phyloP scores from a whole-genome alignment of 2,329 filamentous ascomycete genomes.

The Pyrenophora teres region DNA sequence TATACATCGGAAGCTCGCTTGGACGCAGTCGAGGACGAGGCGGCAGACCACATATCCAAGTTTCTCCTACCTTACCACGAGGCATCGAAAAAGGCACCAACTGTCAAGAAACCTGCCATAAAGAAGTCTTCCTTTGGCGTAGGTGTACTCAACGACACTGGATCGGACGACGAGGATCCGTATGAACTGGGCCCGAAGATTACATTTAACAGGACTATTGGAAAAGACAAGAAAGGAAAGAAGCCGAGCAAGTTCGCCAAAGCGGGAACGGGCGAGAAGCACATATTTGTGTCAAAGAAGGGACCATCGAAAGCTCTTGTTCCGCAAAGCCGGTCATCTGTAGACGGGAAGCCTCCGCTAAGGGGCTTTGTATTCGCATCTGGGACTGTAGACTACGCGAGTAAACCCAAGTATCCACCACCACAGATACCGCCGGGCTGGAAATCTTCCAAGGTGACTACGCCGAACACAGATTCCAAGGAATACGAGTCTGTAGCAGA shows the following conservation, averaged over 20 bases:
- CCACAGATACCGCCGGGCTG: constrained; percentile 74
- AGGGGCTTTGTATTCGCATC: constrained; percentile 77
- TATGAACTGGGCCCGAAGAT: constrained; percentile 92
- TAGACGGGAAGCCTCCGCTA: constrained; percentile 80
- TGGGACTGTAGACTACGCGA: constrained; percentile 49
- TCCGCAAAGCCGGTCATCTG: constrained; percentile 66
- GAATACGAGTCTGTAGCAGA: constrained; percentile 70
- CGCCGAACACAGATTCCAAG: constrained; percentile 37
- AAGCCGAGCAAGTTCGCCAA: constrained; percentile 60
- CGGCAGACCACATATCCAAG: constrained; percentile 16
- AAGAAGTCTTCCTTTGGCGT: constrained; percentile 81
- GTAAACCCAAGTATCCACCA: constrained; percentile 60
- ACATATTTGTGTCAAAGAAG: constrained; percentile 77
- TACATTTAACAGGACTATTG: constrained; percentile 81
- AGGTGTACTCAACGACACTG: constrained; percentile 87
- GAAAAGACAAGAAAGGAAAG: constrained; percentile 78
- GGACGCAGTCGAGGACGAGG: constrained; percentile 34
- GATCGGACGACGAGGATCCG: constrained; percentile 92
- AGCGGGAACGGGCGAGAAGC: constrained; percentile 67
- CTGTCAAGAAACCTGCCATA: constrained; percentile 48
- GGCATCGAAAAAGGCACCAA: constrained; percentile 18
- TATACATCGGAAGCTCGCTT: constrained; percentile 65
- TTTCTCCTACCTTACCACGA: constrained; percentile 34
- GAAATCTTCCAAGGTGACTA: constrained; percentile 60
- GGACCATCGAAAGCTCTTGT: constrained; percentile 50